These are phyloP conservation scores for Leptographium procerum DNA, from an alignment of 2,329 filamentous ascomycete species.

Conservation along the genomic window DNA sequence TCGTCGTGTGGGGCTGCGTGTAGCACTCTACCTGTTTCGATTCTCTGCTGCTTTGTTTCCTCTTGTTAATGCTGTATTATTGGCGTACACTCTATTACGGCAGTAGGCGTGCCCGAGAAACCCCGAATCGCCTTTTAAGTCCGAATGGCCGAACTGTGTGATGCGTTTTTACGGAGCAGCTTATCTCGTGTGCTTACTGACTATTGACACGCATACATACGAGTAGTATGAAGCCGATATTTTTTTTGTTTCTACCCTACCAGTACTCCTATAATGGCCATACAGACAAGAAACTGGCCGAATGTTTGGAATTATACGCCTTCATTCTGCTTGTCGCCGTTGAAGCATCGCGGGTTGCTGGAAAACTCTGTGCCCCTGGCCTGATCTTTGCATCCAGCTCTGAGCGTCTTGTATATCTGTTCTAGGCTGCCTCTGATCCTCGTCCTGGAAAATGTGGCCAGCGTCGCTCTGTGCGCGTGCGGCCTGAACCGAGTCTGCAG, in stretches of 20 bases:
- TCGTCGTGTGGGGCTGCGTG: background rate
- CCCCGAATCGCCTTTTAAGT: background rate
- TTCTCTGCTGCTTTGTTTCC: background rate
- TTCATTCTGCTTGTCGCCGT: no score
- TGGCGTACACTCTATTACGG: background rate
- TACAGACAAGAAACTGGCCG: no score
- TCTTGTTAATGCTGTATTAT: background rate
- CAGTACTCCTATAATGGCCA: no score
- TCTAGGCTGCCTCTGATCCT: background rate
- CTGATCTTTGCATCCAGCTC: background rate
- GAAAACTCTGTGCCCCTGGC: no score
- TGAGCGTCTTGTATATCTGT: background rate
- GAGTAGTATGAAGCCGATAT: no score
- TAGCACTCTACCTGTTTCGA: background rate
- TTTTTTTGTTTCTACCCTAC: no score
- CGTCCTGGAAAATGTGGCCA: background rate
- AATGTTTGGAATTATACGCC: no score
- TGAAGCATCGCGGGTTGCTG: no score
- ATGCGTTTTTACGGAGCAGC: background rate
- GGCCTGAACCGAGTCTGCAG: background rate
- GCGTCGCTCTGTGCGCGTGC: background rate
- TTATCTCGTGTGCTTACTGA: no score
- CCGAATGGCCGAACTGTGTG: background rate
- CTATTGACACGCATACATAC: no score
- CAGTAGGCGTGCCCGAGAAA: background rate